Percentiles rank a stretch among this genome's conserved stretches.
These are phyloP conservation scores for Lipomyces sp. DNA, from an alignment of 805 yeast species.

Conservation along the genomic window DNA sequence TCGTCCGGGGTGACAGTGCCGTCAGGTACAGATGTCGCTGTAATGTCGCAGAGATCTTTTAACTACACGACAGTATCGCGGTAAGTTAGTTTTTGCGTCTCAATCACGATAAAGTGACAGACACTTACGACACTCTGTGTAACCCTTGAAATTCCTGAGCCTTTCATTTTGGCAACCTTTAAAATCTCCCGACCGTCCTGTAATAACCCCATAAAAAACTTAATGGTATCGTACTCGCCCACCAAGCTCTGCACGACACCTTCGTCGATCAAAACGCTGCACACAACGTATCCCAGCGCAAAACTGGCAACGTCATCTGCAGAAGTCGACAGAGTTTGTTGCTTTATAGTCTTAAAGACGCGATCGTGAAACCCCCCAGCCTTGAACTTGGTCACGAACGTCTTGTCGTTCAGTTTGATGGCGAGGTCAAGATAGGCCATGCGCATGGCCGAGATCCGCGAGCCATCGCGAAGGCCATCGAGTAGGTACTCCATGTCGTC, in stretches of 20 bases:
- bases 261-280: constrained; percentile 14
- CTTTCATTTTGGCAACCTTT: background rate
- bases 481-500: constrained; percentile 31
- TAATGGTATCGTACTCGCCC: constrained; percentile 1
- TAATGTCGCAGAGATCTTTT: constrained; percentile 6
- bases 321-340: background rate
- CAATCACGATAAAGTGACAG: background rate
- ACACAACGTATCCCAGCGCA: constrained; percentile 16
- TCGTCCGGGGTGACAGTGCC: background rate
- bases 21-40: background rate
- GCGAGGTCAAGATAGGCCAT: constrained; percentile 25
- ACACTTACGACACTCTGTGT: constrained; percentile 10
- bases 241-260: constrained; percentile 16
- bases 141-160: constrained; percentile 2
- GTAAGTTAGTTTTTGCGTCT: background rate
- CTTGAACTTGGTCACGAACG: constrained; percentile 19
- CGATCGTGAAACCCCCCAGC: constrained; percentile 17
- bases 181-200: constrained; percentile 10
- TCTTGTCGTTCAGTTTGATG: constrained; percentile 15
- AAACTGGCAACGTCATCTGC: constrained; percentile 8
- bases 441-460: constrained; percentile 10
- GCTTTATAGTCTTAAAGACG: constrained; percentile 2
- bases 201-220: constrained; percentile 2
- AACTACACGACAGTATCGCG: too few relatives aligned
- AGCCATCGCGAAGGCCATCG: constrained; percentile 17